A percentile compares a stretch with the other conserved stretches of the same genome.
Evolutionary conservation across 2,329 filamentous ascomycete genomes (phyloP).

Genomic region (Tothia fuscella): DNA sequence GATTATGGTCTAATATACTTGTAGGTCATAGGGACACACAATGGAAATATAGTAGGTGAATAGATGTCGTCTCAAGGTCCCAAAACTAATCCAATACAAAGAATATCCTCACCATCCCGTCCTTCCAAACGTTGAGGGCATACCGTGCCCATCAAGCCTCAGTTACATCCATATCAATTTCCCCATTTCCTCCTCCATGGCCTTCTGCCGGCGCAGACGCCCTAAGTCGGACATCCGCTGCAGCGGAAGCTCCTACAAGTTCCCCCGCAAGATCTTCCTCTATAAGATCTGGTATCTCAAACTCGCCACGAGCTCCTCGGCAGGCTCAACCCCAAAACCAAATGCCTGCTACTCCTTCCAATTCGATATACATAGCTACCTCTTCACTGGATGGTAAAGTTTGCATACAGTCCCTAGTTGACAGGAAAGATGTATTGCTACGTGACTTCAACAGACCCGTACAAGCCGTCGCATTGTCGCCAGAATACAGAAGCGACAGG

Average conservation of each 20-base stretch:
- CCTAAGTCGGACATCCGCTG: conserved; percentile 10
- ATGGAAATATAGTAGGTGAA: conserved; percentile 93
- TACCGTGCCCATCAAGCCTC: conserved; percentile 92
- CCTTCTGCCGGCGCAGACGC: conserved; percentile 4
- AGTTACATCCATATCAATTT: conserved; percentile 80
- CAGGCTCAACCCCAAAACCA: conserved; percentile 37
- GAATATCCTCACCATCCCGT: conserved; percentile 78
- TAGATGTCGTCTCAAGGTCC: conserved; percentile 24
- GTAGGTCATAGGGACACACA: conserved; percentile 85
- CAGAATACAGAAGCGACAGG: conserved; percentile 80
- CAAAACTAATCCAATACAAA: conserved; percentile 23
- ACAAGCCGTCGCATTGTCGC: conserved; percentile 85
- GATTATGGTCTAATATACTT: conserved; percentile 13
- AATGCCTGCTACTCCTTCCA: conserved; percentile 65
- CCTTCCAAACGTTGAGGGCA: conserved; percentile 66
- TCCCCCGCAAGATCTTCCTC: conserved; percentile 29
- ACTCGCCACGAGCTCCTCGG: conserved; percentile 41
- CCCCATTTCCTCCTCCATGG: conserved; percentile 61
- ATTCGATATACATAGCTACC: conserved; percentile 85
- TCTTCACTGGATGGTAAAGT: conserved; percentile 94
- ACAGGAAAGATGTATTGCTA: conserved; percentile 79
- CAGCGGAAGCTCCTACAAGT: conserved; percentile 19
- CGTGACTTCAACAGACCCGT: conserved; percentile 90
- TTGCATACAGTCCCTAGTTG: conserved; percentile 76
- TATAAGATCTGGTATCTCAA: conserved; percentile 18